Conservation (phyloP, 1,284 basidiomycete genomes). For the Ganoderma leucocontextum region DNA sequence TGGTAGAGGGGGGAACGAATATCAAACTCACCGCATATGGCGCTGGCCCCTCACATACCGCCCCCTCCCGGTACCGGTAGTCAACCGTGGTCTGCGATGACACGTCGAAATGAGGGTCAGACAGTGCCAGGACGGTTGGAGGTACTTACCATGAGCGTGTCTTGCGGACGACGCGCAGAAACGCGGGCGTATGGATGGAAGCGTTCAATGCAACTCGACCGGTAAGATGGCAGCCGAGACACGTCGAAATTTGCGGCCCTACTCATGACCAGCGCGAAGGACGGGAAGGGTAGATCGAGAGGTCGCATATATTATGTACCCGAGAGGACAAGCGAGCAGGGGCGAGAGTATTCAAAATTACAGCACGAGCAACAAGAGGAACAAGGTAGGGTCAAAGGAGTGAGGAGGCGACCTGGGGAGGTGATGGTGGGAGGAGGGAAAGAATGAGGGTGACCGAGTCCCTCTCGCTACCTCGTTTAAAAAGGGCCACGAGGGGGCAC, state of each 20-base stretch:
- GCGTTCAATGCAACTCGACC: constrained; percentile 30
- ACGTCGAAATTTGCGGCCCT: constrained; percentile 19
- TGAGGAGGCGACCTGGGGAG: neutral
- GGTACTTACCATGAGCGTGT: constrained; percentile 37
- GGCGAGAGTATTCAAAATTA: neutral
- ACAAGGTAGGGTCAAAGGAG: neutral
- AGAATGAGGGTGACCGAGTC: constrained; percentile 1
- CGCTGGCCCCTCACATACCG: constrained; percentile 13
- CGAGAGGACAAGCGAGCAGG: neutral
- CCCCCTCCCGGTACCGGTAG: constrained; percentile 13
- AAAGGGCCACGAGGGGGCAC: constrained; percentile 2
- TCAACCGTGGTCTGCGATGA: constrained; percentile 18
- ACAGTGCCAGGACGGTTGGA: neutral
- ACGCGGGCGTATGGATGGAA: constrained; percentile 35
- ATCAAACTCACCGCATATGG: constrained; percentile 10
- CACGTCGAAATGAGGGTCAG: neutral
- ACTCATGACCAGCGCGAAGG: constrained; percentile 20
- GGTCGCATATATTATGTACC: constrained; percentile 18
- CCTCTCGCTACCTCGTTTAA: constrained; percentile 8
- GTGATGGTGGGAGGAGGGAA: constrained; percentile 4
- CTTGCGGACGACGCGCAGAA: constrained; percentile 18
- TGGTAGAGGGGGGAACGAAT: neutral
- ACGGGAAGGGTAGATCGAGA: constrained; percentile 23
- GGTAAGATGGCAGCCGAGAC: constrained; percentile 35
- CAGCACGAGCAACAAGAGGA: neutral